Evolutionary conservation across 2,329 filamentous ascomycete species (phyloP).

Genomic region (Diaporthe sp.): DNA sequence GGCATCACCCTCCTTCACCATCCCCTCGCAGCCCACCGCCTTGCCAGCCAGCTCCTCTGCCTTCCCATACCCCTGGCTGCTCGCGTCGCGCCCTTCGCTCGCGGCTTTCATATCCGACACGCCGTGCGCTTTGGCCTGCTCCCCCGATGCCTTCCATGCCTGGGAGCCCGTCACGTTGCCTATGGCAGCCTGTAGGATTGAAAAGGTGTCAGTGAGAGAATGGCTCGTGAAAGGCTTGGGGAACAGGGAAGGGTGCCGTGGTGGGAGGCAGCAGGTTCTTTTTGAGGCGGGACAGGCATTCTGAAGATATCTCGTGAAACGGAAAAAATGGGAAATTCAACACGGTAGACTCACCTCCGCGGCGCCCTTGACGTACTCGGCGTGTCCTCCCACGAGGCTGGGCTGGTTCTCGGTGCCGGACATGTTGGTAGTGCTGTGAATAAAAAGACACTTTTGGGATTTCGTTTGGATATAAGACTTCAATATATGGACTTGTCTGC

Average conservation of each 20-base stretch:
- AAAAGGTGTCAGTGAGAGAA: background rate
- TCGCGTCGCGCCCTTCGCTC: constrained; percentile 66
- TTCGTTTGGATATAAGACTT: no score
- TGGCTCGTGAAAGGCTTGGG: no score
- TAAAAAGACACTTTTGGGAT: background rate
- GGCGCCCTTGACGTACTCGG: constrained; percentile 77
- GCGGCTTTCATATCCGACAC: constrained; percentile 74
- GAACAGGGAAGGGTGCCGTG: no score
- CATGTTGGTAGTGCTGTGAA: constrained; percentile 10
- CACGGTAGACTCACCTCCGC: constrained; percentile 65
- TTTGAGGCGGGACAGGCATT: background rate
- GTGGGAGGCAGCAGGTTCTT: no score
- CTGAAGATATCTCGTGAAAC: no score
- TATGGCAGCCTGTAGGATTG: constrained; percentile 63
- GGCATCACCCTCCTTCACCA: constrained; percentile 72
- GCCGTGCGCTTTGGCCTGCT: constrained; percentile 73
- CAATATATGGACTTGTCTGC: background rate
- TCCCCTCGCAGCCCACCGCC: constrained; percentile 76
- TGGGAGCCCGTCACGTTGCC: constrained; percentile 73
- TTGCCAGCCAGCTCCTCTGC: constrained; percentile 75
- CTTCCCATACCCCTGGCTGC: constrained; percentile 69
- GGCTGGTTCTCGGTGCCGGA: constrained; percentile 54
- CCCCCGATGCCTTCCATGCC: constrained; percentile 74
- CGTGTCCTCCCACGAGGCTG: constrained; percentile 73
- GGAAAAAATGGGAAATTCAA: no score